phyloP scores from a whole-genome alignment of 2,329 filamentous ascomycete genomes.

The Diaporthe sp. region DNA sequence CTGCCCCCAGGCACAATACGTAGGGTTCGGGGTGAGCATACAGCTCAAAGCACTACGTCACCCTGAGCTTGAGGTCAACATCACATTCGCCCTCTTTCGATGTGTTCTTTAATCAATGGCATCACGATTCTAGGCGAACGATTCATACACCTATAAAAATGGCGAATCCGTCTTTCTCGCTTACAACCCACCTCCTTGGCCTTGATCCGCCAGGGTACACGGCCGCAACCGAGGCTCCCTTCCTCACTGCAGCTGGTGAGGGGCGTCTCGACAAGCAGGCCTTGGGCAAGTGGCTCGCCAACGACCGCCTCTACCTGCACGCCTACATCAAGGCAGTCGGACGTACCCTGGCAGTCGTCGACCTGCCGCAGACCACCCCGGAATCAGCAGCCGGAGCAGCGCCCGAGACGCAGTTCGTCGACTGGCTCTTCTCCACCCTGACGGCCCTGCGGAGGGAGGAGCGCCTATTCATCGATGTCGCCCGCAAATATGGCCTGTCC shows the following conservation, averaged over 20 bases:
- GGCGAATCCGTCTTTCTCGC: slow-evolving; percentile 47
- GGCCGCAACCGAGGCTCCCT: slow-evolving; percentile 73
- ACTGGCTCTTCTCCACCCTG: slow-evolving; percentile 73
- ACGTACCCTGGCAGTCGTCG: slow-evolving; percentile 71
- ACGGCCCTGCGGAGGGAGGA: slow-evolving; percentile 77
- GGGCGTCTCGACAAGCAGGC: slow-evolving; percentile 69
- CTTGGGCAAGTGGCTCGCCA: slow-evolving; percentile 76
- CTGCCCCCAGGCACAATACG: neutral
- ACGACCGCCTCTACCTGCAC: slow-evolving; percentile 79
- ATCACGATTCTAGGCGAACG: neutral
- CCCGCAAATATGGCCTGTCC: slow-evolving; percentile 69
- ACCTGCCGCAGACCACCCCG: slow-evolving; percentile 57
- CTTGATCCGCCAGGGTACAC: slow-evolving; percentile 60
- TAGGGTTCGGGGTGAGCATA: slow-evolving; percentile 26
- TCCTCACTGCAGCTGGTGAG: slow-evolving; percentile 74
- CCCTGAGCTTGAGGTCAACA: neutral
- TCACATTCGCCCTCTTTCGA: neutral
- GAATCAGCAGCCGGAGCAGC: slow-evolving; percentile 41
- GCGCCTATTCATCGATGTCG: slow-evolving; percentile 75
- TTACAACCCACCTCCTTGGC: slow-evolving; percentile 70
- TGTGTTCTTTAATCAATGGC: neutral
- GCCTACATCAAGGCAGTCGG: slow-evolving; percentile 77
- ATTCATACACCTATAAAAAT: neutral
- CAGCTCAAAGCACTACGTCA: neutral
- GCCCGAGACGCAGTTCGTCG: slow-evolving; percentile 68